Percentiles rank a stretch among this genome's conserved stretches.
phyloP scores from a whole-genome alignment of 768 basidiomycete genomes.

The Tylopilus rubrobrunneus region DNA sequence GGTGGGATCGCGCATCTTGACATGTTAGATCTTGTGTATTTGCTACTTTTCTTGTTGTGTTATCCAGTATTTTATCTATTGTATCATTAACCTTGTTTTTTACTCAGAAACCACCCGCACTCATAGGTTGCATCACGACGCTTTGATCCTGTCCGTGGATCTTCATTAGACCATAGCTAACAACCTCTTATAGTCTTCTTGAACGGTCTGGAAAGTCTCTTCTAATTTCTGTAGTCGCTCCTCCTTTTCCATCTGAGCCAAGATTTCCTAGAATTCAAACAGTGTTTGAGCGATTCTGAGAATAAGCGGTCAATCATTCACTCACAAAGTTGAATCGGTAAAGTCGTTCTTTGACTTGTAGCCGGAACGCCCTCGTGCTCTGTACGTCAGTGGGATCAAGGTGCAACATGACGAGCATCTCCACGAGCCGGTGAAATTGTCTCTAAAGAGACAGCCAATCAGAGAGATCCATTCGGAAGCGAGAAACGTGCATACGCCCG shows the following conservation, averaged over 20 bases:
- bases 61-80: slow-evolving; percentile 16
- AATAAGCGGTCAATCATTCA: slow-evolving; percentile 6
- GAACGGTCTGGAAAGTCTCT: slow-evolving; percentile 87
- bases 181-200: slow-evolving; percentile 82
- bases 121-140: slow-evolving; percentile 6
- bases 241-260: slow-evolving; percentile 81
- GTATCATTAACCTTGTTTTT: slow-evolving; percentile 16
- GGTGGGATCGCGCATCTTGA: not conserved
- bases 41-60: slow-evolving; percentile 10
- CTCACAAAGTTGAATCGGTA: slow-evolving; percentile 94
- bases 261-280: slow-evolving; percentile 59
- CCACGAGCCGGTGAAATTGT: slow-evolving; percentile 87
- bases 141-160: not conserved
- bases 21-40: slow-evolving; percentile 17
- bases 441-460: slow-evolving; percentile 46
- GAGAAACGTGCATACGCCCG: slow-evolving; percentile 52
- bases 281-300: not conserved
- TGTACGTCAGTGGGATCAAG: slow-evolving; percentile 59
- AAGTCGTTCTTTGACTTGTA: slow-evolving; percentile 93
- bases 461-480: not conserved
- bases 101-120: not conserved
- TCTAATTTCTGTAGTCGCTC: slow-evolving; percentile 87
- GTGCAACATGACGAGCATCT: slow-evolving; percentile 81
- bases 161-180: slow-evolving; percentile 44
- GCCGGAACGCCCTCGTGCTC: slow-evolving; percentile 61